Base-by-base conservation (phyloP, 495 filamentous ascomycete species). In the Neurospora sp. region DNA sequence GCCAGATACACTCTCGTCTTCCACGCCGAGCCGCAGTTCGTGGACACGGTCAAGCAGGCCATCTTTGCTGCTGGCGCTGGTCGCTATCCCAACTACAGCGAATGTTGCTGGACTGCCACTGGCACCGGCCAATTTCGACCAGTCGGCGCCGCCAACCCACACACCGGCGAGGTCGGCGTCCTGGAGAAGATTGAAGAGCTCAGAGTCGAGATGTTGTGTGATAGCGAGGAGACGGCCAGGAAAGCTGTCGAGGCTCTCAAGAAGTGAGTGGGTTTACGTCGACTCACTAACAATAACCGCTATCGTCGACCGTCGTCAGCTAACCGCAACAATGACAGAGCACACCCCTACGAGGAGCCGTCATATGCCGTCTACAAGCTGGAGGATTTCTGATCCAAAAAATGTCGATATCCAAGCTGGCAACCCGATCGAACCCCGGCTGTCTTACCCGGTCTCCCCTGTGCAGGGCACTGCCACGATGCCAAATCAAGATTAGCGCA, bases 321-420 rank as follows among this genome's bases (percentile, higher is more conserved):
- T 72, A 40, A 71, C 70, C n/a, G 1, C 31, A 16, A 27, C 40
- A 8, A 1, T 12, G 2, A 39, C 74, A 89, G 89, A 75, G 86
- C 89, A 31, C 92, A 94, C 87, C 93, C 92, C 35, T 94, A 94
- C 77, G 92, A 94, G 77, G 90, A 91, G 77, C 87, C 88, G 16
- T 86, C 89, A 2, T 94, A 94, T 84, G 87, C 90, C 73, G 91
- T 94, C 35, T 90, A 87, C 80, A 91, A 87, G 79, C 77, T 93
- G 76, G 91, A 94, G 80, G 86, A 91, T 82, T 86, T 92, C 74
- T 92, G 80, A 83, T 45, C 6, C 1, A 27, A 27, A 27, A 27
- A 1, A 27, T 27, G 22, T 8, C 53, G 22, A 31, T 61, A 8
- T 61, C 12, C 22, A 61, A 61, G 18, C 42, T 53, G 8, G 20